These are phyloP conservation scores for Inga leiocalycina DNA, from an alignment of 306 rosid species.

Conservation along the genomic window DNA sequence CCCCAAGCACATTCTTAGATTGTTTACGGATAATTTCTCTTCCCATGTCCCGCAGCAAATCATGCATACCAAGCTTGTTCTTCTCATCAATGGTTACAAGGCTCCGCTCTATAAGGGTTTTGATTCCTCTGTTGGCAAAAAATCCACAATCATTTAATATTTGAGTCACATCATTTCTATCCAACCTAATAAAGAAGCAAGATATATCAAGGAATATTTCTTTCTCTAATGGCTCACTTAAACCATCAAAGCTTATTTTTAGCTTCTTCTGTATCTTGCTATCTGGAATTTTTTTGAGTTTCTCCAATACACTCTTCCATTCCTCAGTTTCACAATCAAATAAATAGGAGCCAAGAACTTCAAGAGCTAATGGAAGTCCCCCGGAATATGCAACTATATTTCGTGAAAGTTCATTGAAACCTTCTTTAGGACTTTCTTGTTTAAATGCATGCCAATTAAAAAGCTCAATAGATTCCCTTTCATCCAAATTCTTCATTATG, in stretches of 20 bases:
- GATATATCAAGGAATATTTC: constrained; percentile 1
- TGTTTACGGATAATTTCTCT: neutral
- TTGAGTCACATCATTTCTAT: neutral
- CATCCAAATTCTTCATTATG: too few relatives aligned
- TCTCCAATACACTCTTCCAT: neutral
- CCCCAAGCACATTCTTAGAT: neutral
- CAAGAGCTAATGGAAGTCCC: neutral
- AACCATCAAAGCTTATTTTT: neutral
- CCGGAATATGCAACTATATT: neutral
- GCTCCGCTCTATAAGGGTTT: neutral
- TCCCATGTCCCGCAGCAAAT: neutral
- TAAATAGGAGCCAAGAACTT: neutral
- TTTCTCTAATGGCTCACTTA: neutral
- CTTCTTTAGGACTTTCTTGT: neutral
- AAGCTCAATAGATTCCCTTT: neutral
- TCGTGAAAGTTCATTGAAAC: neutral
- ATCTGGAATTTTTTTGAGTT: neutral
- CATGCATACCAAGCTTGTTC: neutral
- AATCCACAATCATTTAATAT: neutral
- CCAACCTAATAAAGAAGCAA: neutral
- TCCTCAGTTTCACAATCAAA: neutral
- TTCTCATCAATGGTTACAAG: neutral
- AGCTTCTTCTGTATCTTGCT: neutral
- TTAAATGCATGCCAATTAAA: neutral
- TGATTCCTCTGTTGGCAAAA: neutral